A percentile compares a stretch with the other conserved stretches of the same genome.
Conservation (phyloP, 352 stramenopile species). For the Pythium graminicola region DNA sequence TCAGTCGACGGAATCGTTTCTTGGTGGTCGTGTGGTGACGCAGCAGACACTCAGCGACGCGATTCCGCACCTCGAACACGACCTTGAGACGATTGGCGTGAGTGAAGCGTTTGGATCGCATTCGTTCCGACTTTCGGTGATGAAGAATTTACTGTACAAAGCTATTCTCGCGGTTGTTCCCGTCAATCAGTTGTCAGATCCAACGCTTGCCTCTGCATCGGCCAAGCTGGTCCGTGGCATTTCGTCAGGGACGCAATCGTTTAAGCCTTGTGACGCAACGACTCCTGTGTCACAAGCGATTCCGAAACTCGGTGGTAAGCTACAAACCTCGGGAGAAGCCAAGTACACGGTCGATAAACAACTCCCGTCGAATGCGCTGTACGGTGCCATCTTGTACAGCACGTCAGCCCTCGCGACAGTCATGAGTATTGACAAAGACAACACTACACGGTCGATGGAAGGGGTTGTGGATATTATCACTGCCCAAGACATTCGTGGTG, state of each 20-base stretch:
- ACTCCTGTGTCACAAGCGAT: constrained; percentile 30
- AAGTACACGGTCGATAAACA: constrained; percentile 35
- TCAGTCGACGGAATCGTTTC: constrained; percentile 20
- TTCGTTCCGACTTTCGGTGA: constrained; percentile 22
- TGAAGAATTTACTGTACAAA: constrained; percentile 36
- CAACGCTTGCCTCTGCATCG: constrained; percentile 14
- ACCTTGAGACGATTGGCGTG: constrained; percentile 24
- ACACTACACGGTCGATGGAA: constrained; percentile 13
- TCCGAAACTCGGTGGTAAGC: constrained; percentile 32
- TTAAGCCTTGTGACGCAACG: constrained; percentile 21
- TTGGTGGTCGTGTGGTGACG: constrained; percentile 17
- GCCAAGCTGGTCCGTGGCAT: constrained; percentile 17
- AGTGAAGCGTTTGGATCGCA: constrained; percentile 28
- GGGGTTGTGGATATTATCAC: constrained; percentile 40
- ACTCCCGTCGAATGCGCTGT: constrained; percentile 20
- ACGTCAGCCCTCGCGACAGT: constrained; percentile 18
- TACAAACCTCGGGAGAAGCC: constrained; percentile 42
- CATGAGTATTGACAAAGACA: constrained; percentile 24
- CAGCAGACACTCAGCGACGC: constrained; percentile 15
- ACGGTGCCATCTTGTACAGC: constrained; percentile 31
- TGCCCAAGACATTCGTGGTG: constrained; percentile 28
- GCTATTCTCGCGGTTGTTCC: constrained; percentile 13
- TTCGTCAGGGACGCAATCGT: constrained; percentile 25
- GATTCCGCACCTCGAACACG: constrained; percentile 9
- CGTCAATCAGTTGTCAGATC: constrained; percentile 6